Base-by-base conservation (phyloP, 495 filamentous ascomycete species). In the Penicillium cataractarum region DNA sequence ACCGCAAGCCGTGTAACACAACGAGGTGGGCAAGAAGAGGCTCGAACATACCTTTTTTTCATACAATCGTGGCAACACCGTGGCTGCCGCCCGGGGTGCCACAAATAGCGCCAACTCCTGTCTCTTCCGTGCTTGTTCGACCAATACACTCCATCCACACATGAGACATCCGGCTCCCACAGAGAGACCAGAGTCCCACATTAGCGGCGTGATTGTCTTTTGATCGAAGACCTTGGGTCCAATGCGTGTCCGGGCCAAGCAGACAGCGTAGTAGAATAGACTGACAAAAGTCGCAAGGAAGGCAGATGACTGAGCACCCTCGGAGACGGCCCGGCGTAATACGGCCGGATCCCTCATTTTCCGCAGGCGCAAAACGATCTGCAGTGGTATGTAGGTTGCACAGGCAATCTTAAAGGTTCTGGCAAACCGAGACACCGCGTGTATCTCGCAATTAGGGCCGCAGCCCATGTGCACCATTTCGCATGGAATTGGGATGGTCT, bases 201-300 rank as follows among this genome's bases (percentile, higher is more conserved):
- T 84, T 70, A 78, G 65, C 13, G 84, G 83, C 37, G 80, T 85
- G 33, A 88, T 67, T 0, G 74, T 76, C 42, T 85, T 80, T 2
- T 69, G 76, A 19, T 82, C 78, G 29, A 94, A 77, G 26, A 96
- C 33, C 52, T 77, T 78, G 2, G 93, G 93, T 0, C 93, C 93
- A 9, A 97, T 55, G n/a, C 90, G 80, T 3, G 90, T 93, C 33
- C 93, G 84, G 3, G 89, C 82, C 0, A 97, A 84, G 70, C 93
- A 97, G 7, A 97, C 90, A 29, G 87, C 86, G 73, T 97, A 97
- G 76, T 94, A 97, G 65, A 95, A 96, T 2, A 94, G 78, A 10
- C 84, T 78, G 61, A 97, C 89, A 72, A 96, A 97, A 0, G 89
- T 80, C 1, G 87, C 92, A 2, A 97, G 82, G 74, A 97, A 97